phyloP scores from a whole-genome alignment of 495 filamentous ascomycete genomes.

The Elasticomyces elasticus region DNA sequence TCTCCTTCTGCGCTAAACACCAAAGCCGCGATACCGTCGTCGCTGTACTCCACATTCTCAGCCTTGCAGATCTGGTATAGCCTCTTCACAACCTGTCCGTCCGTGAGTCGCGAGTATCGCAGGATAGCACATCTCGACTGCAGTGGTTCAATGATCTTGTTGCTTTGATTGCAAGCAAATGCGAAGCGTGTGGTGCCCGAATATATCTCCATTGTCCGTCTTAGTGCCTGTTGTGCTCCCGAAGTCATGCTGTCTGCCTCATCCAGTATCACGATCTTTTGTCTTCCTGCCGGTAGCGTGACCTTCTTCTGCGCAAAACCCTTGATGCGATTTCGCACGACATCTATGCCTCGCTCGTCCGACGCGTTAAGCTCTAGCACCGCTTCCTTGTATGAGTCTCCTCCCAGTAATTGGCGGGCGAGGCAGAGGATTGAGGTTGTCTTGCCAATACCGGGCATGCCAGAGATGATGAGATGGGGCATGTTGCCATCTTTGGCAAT shows the following conservation, averaged over 20 bases:
- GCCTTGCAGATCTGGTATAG: slow-evolving; percentile 85
- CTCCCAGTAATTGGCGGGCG: slow-evolving; percentile 84
- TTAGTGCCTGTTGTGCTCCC: slow-evolving; percentile 89
- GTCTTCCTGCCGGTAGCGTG: slow-evolving; percentile 77
- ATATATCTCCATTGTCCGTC: slow-evolving; percentile 99
- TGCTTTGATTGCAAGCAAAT: slow-evolving; percentile 96
- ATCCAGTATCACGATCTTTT: slow-evolving; percentile 95
- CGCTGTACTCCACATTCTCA: slow-evolving; percentile 65
- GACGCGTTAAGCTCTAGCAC: slow-evolving; percentile 93
- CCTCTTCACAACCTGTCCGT: slow-evolving; percentile 81
- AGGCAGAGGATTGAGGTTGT: slow-evolving; percentile 93
- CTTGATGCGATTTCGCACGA: slow-evolving; percentile 97
- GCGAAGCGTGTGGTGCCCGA: slow-evolving; percentile 92
- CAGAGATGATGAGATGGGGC: slow-evolving; percentile 97
- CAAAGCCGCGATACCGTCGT: slow-evolving; percentile 88
- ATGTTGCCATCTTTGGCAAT: slow-evolving; percentile 99
- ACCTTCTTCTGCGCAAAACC: slow-evolving; percentile 99
- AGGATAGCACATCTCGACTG: slow-evolving; percentile 96
- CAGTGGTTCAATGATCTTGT: slow-evolving; percentile 98
- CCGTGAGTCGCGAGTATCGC: slow-evolving; percentile 83
- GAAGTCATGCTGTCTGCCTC: slow-evolving; percentile 96
- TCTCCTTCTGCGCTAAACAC: slow-evolving; percentile 97
- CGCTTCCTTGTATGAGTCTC: slow-evolving; percentile 92
- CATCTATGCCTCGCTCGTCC: slow-evolving; percentile 97
- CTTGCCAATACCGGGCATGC: slow-evolving; percentile 99